A percentile compares a stretch with the other conserved stretches of the same genome.
Evolutionary conservation across 768 basidiomycete species (phyloP).

Genomic region (Trametes cubensis): DNA sequence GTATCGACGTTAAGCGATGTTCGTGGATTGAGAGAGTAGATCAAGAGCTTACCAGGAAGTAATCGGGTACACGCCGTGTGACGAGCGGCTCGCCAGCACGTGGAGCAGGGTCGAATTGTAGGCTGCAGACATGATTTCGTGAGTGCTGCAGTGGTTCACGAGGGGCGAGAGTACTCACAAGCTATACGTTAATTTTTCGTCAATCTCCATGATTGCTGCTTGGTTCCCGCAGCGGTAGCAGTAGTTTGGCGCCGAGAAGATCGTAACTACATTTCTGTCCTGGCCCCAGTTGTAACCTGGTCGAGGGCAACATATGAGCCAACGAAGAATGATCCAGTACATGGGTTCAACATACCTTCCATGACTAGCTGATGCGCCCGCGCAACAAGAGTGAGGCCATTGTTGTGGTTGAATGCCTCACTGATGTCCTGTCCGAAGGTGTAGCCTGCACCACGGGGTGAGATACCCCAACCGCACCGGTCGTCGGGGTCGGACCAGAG

Average conservation of each 20-base stretch:
- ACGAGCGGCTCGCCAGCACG: conserved; percentile 98
- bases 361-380: conserved; percentile 95
- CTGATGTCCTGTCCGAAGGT: conserved; percentile 99
- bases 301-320: neutral
- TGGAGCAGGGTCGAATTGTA: conserved; percentile 99
- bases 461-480: conserved; percentile 99
- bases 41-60: conserved; percentile 73
- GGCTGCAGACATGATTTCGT: conserved; percentile 50
- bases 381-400: conserved; percentile 93
- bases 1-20: neutral
- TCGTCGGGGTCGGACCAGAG: conserved; percentile 99
- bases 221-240: conserved; percentile 99
- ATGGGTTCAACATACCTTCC: conserved; percentile 68
- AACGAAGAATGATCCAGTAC: neutral
- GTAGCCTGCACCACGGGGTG: conserved; percentile 97
- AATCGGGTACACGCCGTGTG: conserved; percentile 91
- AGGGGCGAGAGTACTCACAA: conserved; percentile 57
- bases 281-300: conserved; percentile 96
- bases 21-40: neutral
- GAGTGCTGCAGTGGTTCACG: conserved; percentile 7
- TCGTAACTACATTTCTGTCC: conserved; percentile 98
- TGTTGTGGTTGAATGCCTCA: conserved; percentile 99
- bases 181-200: conserved; percentile 94
- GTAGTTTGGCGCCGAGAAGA: conserved; percentile 99
- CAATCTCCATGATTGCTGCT: conserved; percentile 99